Evolutionary conservation across 139 green algal species (phyloP), one percentile per base, ranked within the genome.

Genomic region (Coccomyxa sp.): DNA sequence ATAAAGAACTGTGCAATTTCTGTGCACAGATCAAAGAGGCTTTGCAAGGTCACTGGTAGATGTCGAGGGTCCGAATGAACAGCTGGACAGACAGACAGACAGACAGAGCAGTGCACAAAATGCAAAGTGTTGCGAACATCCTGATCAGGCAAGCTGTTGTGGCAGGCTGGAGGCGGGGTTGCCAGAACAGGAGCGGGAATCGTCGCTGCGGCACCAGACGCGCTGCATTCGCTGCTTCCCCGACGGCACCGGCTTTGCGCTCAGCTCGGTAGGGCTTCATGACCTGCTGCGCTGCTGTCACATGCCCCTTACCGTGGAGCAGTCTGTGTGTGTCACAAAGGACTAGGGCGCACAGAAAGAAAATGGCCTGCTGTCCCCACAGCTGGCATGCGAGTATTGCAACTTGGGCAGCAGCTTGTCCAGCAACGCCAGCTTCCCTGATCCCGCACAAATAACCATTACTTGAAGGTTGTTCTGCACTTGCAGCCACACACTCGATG

Each of bases 381-480:
- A 51, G 38, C 38, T 7, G 38, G 38, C 38, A 51, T 51, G 38
- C 38, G 7, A 51, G 38, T n/a, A 45, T 86, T 97, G 90, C 81
- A 98, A 89, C 90, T 94, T 94, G 21, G 91, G 90, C 75, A 98
- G 91, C 81, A 98, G 90, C 86, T 94, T 96, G 89, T 98, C 95
- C 74, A 98, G 90, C 78, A 98, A 87, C 59, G 97, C 93, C 93
- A 98, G 91, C 89, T 98, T 98, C 68, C 95, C 93, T 90, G 87
- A n/a, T n/a, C n/a, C n/a, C n/a, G n/a, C 57, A 76, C 38, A 51
- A 3, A 17, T 23, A 25, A 78, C 25, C 17, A 79, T 38, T 13
- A 38, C 38, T 79, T 58, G 75, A 13, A 51, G 38, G 38, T 3
- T 51, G 3, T 51, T 51, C 3, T 51, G 38, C 38, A n/a, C 31